phyloP scores from a whole-genome alignment of 1,284 basidiomycete genomes.

The Hypsizygus ulmarius region DNA sequence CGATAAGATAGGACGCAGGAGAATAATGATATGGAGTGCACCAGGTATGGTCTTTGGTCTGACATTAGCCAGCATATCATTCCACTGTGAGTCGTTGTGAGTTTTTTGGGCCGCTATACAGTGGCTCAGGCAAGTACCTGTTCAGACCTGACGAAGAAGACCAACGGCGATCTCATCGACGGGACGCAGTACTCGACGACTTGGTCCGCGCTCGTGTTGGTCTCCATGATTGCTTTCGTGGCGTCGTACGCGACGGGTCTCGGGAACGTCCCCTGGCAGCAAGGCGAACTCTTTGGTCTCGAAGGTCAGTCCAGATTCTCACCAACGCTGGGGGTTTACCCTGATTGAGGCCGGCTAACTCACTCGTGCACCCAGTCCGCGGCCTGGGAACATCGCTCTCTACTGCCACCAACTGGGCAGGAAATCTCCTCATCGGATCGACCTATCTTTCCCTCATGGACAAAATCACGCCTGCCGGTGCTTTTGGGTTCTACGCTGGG shows the following conservation, averaged over 20 bases:
- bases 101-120: not conserved
- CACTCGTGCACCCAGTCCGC: conserved; percentile 47
- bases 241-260: conserved; percentile 79
- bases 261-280: conserved; percentile 84
- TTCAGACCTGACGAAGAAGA: conserved; percentile 65
- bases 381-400: conserved; percentile 78
- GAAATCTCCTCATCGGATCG: conserved; percentile 75
- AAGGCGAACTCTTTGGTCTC: conserved; percentile 78
- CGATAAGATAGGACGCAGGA: conserved; percentile 74
- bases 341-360: not conserved
- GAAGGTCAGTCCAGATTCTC: conserved; percentile 46
- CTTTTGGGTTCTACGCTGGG: conserved; percentile 79
- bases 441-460: conserved; percentile 81
- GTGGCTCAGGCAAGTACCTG: not conserved
- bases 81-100: conserved; percentile 59
- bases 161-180: conserved; percentile 62
- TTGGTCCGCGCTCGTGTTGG: conserved; percentile 70
- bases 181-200: conserved; percentile 61
- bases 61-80: conserved; percentile 68
- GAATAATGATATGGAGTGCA: conserved; percentile 74
- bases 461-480: conserved; percentile 71
- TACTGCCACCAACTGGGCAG: conserved; percentile 83
- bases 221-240: conserved; percentile 81
- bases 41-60: conserved; percentile 79
- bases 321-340: not conserved